phyloP scores from a whole-genome alignment of 371 early-diverging fungal genomes.

The Syncephalastrum sp. region DNA sequence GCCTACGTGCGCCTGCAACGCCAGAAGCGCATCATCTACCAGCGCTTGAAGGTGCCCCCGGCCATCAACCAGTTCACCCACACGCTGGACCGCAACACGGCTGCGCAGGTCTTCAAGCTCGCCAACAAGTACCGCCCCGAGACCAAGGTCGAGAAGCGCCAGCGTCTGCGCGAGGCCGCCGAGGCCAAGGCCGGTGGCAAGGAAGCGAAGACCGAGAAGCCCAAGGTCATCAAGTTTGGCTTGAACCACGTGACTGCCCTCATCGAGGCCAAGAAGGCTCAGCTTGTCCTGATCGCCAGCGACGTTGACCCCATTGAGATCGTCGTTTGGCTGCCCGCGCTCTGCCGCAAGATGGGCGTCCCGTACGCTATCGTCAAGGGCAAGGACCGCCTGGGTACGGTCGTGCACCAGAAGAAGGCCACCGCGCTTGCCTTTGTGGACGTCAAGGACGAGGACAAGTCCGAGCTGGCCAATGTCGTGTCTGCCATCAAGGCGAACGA shows the following conservation, averaged over 20 bases:
- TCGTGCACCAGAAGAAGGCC: constrained; percentile 99
- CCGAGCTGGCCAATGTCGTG: constrained; percentile 84
- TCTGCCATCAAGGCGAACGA: constrained; percentile 94
- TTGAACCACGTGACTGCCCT: constrained; percentile 99
- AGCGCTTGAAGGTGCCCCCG: constrained; percentile 99
- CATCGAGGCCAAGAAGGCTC: constrained; percentile 98
- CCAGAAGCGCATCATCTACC: constrained; percentile 94
- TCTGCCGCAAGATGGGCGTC: constrained; percentile 99
- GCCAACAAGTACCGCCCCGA: constrained; percentile 99
- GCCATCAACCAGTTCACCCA: constrained; percentile 99
- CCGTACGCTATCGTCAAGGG: constrained; percentile 99
- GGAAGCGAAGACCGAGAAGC: constrained; percentile 92
- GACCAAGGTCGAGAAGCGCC: constrained; percentile 94
- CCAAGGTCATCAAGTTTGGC: constrained; percentile 97
- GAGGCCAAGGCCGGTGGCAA: constrained; percentile 84
- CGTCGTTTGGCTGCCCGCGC: constrained; percentile 98
- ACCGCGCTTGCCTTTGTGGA: constrained; percentile 96
- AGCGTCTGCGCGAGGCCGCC: constrained; percentile 86
- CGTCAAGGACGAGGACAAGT: constrained; percentile 95
- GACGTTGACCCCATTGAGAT: constrained; percentile 99
- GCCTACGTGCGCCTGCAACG: constrained; percentile 96
- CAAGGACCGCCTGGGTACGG: constrained; percentile 96
- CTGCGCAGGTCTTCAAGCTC: constrained; percentile 95
- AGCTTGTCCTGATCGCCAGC: constrained; percentile 98
- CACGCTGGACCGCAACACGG: constrained; percentile 95